Base-by-base conservation (phyloP, 2,329 filamentous ascomycete genomes). In the Epichloe typhina region DNA sequence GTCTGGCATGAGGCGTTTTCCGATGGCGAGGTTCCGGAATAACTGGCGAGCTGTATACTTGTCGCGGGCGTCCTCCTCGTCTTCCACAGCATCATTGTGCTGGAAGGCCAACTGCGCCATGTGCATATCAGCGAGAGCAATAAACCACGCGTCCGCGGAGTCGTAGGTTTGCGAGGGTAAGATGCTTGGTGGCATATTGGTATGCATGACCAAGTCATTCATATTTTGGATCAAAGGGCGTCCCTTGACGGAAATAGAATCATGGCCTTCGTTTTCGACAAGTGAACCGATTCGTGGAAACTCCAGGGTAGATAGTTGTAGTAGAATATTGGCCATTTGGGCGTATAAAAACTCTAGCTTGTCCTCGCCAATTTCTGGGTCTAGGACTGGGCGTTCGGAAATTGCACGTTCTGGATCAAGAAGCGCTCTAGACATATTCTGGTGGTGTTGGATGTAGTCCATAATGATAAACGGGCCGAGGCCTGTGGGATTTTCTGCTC, bases 381-480 rank as follows among this genome's bases (percentile, higher is more conserved):
- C 26, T 31, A 31, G 26, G 26, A 31, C 26, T 31, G 8, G 26
- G 26, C 26, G 26, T 31, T 31, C 26, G 9, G 26, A 31, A 9
- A 31, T 3, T 9, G 26, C 8, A 31, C 26, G 26, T 31, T 31
- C 26, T 31, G 63, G 63, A 37, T 59, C 60, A 33, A 59, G 59
- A 12, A 69, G 58, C 37, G 52, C 58, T 12, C 55, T 45, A 15
- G 59, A 63, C 57, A 68, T 59, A 12, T 51, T 63, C 46, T 36
- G 46, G 5, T 63, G 31, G 45, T 65, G 59, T 3, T 65, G 56
- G 41, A 66, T 57, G 40, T 66, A 66, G 2, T 69, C 60, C 61
- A 69, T 68, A 31, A 70, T 65, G 23, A 68, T 66, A 41, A 68
- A 68, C 0, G 65, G 64, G 0, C 67, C 65, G 9, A 68, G 51